A percentile compares a stretch with the other conserved stretches of the same genome.
phyloP scores from a whole-genome alignment of 164 flowering plant species.

The Warburgia ugandensis region DNA sequence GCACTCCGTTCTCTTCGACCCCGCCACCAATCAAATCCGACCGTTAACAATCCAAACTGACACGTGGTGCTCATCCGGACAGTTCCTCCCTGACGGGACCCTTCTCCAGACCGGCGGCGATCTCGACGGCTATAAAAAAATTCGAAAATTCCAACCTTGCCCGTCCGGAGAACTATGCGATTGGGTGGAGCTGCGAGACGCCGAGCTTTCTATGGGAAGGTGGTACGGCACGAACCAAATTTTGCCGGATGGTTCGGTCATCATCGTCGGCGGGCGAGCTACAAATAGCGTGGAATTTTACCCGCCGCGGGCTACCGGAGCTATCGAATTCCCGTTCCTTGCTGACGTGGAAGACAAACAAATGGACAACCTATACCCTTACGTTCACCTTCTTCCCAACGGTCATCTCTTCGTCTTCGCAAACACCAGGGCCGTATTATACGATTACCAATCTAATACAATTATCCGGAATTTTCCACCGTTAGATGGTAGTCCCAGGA shows the following conservation, averaged over 20 bases:
- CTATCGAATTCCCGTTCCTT: constrained; percentile 49
- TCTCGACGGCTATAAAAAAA: constrained; percentile 45
- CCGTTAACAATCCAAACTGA: constrained; percentile 76
- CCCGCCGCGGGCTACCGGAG: constrained; percentile 40
- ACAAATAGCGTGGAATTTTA: constrained; percentile 46
- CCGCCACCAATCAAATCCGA: constrained; percentile 45
- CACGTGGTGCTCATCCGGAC: constrained; percentile 98
- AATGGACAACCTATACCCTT: constrained; percentile 81
- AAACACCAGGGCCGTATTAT: constrained; percentile 50
- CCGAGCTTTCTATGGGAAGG: constrained; percentile 16
- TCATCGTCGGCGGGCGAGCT: constrained; percentile 34
- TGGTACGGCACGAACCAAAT: constrained; percentile 52
- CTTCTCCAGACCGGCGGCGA: constrained; percentile 87
- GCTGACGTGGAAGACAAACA: constrained; percentile 47
- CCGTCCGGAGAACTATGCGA: constrained; percentile 25
- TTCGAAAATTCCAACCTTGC: constrained; percentile 48
- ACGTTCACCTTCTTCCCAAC: constrained; percentile 74
- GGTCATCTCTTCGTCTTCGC: constrained; percentile 82
- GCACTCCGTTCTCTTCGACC: constrained; percentile 66
- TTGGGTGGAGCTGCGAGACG: constrained; percentile 34
- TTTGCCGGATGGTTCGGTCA: constrained; percentile 37
- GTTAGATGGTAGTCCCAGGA: constrained; percentile 71
- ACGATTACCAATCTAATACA: constrained; percentile 30
- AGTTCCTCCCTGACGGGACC: constrained; percentile 78
- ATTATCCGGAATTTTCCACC: constrained; percentile 41